Evolutionary conservation across 495 filamentous ascomycete species (phyloP), one percentile per base, ranked within the genome.

Genomic region (Usnea hakonensis): DNA sequence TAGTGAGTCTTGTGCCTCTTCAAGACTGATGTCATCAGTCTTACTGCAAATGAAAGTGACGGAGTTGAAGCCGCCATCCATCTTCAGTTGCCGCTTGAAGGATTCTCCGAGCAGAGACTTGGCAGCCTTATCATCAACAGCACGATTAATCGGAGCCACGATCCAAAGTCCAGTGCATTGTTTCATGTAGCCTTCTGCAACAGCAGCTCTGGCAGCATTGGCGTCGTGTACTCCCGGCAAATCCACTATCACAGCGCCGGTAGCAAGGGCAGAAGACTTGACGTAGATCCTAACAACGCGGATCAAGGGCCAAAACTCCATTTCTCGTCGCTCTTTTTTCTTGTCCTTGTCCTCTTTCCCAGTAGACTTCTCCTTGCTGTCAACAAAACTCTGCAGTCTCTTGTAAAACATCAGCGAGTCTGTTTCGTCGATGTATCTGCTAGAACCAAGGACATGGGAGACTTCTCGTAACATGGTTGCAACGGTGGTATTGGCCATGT

Each of bases 21-120:
- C 77, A 11, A 87, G 68, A 19, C 72, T 78, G 33, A 89, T 84
- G 53, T 87, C 85, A 69, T 90, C 87, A 7, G 84, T 85, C 69
- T 89, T 89, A 17, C 79, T 83, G 64, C 85, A 87, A 26, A 90
- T 84, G 59, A 90, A 85, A 0, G 79, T 86, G 19, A 90, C 75
- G 8, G 67, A 62, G 0, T 74, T 77, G 57, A 82, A 85, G 0
- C 71, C 77, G 1, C 84, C 81, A 60, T 89, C 86, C 67, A 85
- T 82, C 56, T 86, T 79, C 16, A 90, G 73, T 66, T 90, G 87
- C 3, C 83, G 73, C 57, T 79, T 83, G 74, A 89, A 88, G 0
- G 77, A 73, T 35, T 85, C 75, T 0, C 85, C 82, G 1, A 90
- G 73, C 7, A 90, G 74, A 1, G 72, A 74, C 55, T 85, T 81